A percentile compares a stretch with the other conserved stretches of the same genome.
phyloP scores from a whole-genome alignment of 2,329 filamentous ascomycete species.

The Cryphonectria parasitica region DNA sequence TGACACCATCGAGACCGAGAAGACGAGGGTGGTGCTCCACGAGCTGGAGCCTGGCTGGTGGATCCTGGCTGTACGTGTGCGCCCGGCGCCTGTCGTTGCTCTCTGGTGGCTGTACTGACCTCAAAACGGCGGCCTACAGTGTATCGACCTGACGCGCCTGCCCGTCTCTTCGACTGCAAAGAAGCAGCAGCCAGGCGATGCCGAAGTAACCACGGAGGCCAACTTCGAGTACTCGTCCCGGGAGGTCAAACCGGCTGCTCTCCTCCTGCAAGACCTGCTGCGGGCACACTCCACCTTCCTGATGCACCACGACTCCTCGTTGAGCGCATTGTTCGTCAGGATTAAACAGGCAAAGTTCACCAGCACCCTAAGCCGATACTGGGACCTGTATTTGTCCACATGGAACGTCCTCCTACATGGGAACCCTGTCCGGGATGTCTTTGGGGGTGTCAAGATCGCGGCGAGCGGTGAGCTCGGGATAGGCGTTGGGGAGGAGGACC shows the following conservation, averaged over 20 bases:
- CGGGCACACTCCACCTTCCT: conserved; percentile 84
- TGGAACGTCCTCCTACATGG: conserved; percentile 94
- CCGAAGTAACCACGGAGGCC: conserved; percentile 36
- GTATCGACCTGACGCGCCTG: conserved; percentile 77
- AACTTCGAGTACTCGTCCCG: conserved; percentile 81
- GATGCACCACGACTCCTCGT: conserved; percentile 79
- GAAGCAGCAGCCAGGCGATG: conserved; percentile 39
- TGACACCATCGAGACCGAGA: conserved; percentile 89
- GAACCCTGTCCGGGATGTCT: conserved; percentile 80
- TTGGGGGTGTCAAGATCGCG: conserved; percentile 83
- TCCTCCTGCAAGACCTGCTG: conserved; percentile 79
- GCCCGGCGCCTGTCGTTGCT: neutral
- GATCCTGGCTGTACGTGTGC: conserved; percentile 70
- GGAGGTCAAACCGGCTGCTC: conserved; percentile 80
- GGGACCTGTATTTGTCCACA: conserved; percentile 69
- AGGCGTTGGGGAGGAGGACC: conserved; percentile 93
- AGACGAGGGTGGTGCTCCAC: conserved; percentile 79
- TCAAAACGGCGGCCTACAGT: conserved; percentile 50
- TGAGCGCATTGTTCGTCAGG: conserved; percentile 71
- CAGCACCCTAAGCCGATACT: conserved; percentile 75
- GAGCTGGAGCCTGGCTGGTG: conserved; percentile 94
- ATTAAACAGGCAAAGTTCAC: conserved; percentile 71
- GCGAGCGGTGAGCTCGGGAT: conserved; percentile 90
- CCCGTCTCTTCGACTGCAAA: conserved; percentile 59
- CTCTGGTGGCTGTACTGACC: conserved; percentile 10